These are phyloP conservation scores for Beverwykella pulmonaria DNA, from an alignment of 495 filamentous ascomycete genomes.

Conservation along the genomic window DNA sequence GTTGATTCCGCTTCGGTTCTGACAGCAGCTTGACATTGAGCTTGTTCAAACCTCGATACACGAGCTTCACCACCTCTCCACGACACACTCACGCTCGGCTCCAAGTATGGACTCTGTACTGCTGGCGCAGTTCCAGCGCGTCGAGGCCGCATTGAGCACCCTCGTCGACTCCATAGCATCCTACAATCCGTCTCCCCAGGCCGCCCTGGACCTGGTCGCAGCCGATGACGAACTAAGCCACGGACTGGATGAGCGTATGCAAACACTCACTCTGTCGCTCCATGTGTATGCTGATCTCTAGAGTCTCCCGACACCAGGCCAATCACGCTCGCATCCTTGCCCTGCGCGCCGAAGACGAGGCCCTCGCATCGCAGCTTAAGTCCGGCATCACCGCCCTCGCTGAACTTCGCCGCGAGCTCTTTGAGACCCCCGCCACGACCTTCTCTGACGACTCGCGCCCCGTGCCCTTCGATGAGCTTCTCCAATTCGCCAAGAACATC, in stretches of 20 bases:
- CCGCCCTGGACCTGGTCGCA: conserved; percentile 65
- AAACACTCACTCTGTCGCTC: neutral
- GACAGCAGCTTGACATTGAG: neutral
- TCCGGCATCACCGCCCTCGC: conserved; percentile 63
- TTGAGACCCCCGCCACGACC: conserved; percentile 57
- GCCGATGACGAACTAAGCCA: conserved; percentile 66
- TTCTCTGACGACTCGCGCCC: conserved; percentile 48
- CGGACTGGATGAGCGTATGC: conserved; percentile 60
- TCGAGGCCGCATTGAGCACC: conserved; percentile 66
- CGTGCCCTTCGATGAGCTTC: conserved; percentile 67
- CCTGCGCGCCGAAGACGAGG: conserved; percentile 61
- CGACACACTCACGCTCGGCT: neutral
- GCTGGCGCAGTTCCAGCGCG: conserved; percentile 63
- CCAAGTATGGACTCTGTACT: conserved; percentile 62
- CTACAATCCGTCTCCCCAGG: conserved; percentile 69
- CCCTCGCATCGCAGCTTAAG: conserved; percentile 64
- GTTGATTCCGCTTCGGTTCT: no score
- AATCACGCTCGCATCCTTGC: conserved; percentile 65
- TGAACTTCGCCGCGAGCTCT: conserved; percentile 66
- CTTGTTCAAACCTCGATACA: neutral
- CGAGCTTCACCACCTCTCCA: neutral
- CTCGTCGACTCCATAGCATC: conserved; percentile 76
- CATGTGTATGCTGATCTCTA: conserved; percentile 3
- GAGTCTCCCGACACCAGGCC: conserved; percentile 68
- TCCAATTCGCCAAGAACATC: conserved; percentile 73